Conservation (phyloP, 2,329 filamentous ascomycete genomes). For the Helminthosporium solani region DNA sequence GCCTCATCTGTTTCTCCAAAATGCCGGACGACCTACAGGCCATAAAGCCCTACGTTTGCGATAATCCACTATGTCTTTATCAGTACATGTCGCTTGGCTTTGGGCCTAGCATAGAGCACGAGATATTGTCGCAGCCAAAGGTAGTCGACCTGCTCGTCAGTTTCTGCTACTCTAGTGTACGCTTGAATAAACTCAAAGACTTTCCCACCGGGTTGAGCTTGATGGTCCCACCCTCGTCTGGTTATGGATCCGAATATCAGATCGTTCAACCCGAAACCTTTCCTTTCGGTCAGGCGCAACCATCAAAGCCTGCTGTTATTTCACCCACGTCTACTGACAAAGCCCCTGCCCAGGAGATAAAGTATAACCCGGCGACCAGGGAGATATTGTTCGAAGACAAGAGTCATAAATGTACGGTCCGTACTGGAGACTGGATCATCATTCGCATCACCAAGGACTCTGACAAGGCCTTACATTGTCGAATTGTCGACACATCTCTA, state of each 20-base stretch:
- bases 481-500: slow-evolving; percentile 48
- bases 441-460: slow-evolving; percentile 28
- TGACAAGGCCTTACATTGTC: slow-evolving; percentile 48
- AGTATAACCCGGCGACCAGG: slow-evolving; percentile 39
- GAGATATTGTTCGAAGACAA: slow-evolving; percentile 48
- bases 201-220: slow-evolving; percentile 60
- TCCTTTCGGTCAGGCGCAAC: not conserved
- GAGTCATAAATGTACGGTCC: slow-evolving; percentile 38
- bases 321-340: not conserved
- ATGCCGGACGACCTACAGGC: slow-evolving; percentile 65
- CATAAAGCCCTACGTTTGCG: slow-evolving; percentile 75
- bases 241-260: slow-evolving; percentile 19
- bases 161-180: slow-evolving; percentile 70
- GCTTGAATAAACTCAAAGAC: slow-evolving; percentile 47
- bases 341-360: slow-evolving; percentile 12
- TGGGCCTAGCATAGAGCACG: slow-evolving; percentile 81
- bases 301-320: not conserved
- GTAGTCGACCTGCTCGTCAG: slow-evolving; percentile 83
- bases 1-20: slow-evolving; percentile 76
- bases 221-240: slow-evolving; percentile 47
- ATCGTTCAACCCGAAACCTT: not conserved
- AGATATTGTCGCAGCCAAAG: slow-evolving; percentile 74
- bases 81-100: slow-evolving; percentile 88
- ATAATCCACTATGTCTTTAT: slow-evolving; percentile 72
- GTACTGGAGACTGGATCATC: slow-evolving; percentile 56